Evolutionary conservation across 2,329 filamentous ascomycete species (phyloP), one percentile per base, ranked within the genome.

Genomic region (Clonostachys rhizophaga): DNA sequence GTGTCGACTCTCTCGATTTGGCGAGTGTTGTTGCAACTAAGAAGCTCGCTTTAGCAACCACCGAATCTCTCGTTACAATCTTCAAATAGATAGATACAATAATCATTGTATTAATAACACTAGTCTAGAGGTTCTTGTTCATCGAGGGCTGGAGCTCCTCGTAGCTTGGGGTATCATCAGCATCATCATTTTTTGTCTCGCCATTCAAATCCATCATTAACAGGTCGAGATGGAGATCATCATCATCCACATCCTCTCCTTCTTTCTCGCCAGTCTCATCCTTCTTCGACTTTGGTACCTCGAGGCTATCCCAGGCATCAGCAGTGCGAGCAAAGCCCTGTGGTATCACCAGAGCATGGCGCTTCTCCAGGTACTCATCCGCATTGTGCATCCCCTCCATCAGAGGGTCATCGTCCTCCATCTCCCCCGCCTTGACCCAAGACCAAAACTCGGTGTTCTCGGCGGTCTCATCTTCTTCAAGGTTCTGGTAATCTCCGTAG

Each of bases 401-500:
- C 36, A 39, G 3, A n/a, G 14, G 14, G 36, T 39, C 36, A 7
- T 39, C 36, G 36, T 39, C 36, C 36, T 39, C 36, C 14, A 39
- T 18, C 12, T n/a, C 36, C 3, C 14, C 36, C 7, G 17, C 36
- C 36, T 39, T 39, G 3, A 39, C 36, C 36, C 36, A 39, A n/a
- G 36, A n/a, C 36, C 36, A 39, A 4, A 39, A 39, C 14, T 39
- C 36, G 14, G 14, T 39, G 14, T 39, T 18, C 14, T 39, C 36
- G 7, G 14, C 36, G 36, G 14, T 11, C 12, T 39, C 36, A 11
- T 39, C 36, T n/a, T 11, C 36, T 4, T 18, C 14, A n/a, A 39
- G 36, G 14, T 50, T 54, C 51, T 70, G 67, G 51, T 66, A 72
- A 18, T 69, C 65, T 4, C 68, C 68, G 49, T 70, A 70, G 30